Evolutionary conservation across 2,329 filamentous ascomycete genomes (phyloP), one percentile per base, ranked within the genome.

Genomic region (Metarhizium rileyi): DNA sequence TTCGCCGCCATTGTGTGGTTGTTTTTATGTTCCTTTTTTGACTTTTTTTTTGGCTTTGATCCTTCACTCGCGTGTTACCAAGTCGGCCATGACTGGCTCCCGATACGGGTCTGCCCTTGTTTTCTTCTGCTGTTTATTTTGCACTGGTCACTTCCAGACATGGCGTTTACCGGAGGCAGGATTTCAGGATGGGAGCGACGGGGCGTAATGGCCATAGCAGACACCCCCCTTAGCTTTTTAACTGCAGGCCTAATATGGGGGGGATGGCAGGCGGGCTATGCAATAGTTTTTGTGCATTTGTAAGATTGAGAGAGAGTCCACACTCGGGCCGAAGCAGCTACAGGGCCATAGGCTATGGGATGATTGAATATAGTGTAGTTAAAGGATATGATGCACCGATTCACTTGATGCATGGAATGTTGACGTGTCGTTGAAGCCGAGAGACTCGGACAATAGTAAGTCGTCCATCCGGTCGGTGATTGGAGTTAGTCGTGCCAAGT

Each of bases 181-280:
- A 44, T 41, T 42, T 6, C 9, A 12, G 38, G 38, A 25, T 42
- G 9, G 28, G 30, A 44, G 18, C 4, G 12, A 9, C 6, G 35
- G 38, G 38, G 38, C 20, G 22, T 22, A 22, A 42, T 25, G 20
- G 38, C 38, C 38, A 25, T 9, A 22, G 38, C 38, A 25, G 14
- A 38, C 10, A 12, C 7, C 28, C 40, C 7, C 22, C 26, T 5
- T 9, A 48, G 45, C 46, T 48, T 46, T 23, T 18, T 35, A 20
- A 46, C 46, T 48, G 44, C 36, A 33, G 41, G 45, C 45, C 30
- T 48, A 44, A 50, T 44, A 50, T 22, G 40, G 26, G 38, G 14
- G 40, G 26, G 38, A 23, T 28, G 38, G 25, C 6, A 25, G 14
- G 44, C 20, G 38, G 38, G 8, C 14, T 26, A 26, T 10, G 38